Evolutionary conservation across 176 grass and related monocot genomes (phyloP), one percentile per base, ranked within the genome.

Genomic region (Guadua angustifolia): DNA sequence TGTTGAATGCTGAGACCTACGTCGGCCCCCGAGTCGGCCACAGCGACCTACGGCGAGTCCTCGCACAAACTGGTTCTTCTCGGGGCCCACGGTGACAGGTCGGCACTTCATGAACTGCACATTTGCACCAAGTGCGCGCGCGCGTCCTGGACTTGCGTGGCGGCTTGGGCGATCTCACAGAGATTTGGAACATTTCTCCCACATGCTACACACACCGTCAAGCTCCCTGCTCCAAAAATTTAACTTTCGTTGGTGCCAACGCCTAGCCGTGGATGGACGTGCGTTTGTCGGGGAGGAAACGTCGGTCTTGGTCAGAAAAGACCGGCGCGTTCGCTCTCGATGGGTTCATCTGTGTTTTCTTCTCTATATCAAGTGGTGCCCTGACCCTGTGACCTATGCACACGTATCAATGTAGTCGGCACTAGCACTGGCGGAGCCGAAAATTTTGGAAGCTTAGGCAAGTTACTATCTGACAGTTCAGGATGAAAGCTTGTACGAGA

Each of bases 1-100:
- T 61, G 82, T 70, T 55, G 82, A 75, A 84, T 50, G 67, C 15
- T 1, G 12, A 13, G 51, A 26, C 11, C 83, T 39, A 21, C 9
- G 57, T 9, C 29, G 18, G 1, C 9, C 44, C 53, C 7, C 13
- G 12, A 17, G 51, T 14, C 17, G 62, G 38, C 21, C 9, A 79
- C 55, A 29, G 56, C 36, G 24, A 60, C 21, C 24, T 14, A 4
- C 1, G 24, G 59, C 19, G 3, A n/a, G 19, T 8, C 21, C 19
- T 9, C n/a, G 19, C 59, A 2, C 22, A 10, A 8, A 4, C 7
- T 10, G 3, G 56, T 9, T 43, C 66, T 42, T 25, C 39, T 5
- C 10, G 1, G 52, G 74, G 11, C 14, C 57, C 57, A 60, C 22
- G 11, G 57, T 63, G 75, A 78, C 56, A 39, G 38, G 29, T 40